Conservation (phyloP, 2,329 filamentous ascomycete species). For the Colletotrichum sp. region DNA sequence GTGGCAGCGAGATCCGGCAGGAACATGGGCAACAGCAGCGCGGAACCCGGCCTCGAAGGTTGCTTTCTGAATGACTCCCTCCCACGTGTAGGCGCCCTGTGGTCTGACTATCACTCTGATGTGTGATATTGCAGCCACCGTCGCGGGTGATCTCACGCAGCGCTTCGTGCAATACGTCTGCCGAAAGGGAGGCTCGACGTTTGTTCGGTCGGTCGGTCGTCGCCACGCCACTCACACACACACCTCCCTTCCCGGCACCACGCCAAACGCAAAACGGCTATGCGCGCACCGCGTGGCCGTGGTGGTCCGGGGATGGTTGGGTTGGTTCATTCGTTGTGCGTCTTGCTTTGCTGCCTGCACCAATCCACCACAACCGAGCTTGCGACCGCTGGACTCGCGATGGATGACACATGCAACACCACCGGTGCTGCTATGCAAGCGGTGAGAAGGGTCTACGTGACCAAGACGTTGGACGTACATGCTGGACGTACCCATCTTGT, state of each 20-base stretch:
- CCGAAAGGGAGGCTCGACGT: not conserved
- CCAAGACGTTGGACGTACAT: not conserved
- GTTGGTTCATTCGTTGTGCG: not conserved
- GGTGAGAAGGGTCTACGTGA: not conserved
- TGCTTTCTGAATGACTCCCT: not conserved
- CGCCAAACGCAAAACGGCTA: slow-evolving; percentile 6
- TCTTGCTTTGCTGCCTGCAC: not conserved
- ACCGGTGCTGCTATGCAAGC: not conserved
- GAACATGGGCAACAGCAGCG: not conserved
- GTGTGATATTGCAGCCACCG: not conserved
- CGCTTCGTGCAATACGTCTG: not conserved
- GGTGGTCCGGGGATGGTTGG: not conserved
- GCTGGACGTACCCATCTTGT: not conserved
- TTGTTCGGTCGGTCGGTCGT: not conserved
- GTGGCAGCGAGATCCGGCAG: not conserved
- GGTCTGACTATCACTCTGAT: not conserved
- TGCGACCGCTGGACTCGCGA: not conserved
- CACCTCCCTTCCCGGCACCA: not conserved
- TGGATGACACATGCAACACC: not conserved
- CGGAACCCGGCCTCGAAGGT: not conserved
- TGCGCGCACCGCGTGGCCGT: not conserved
- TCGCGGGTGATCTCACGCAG: not conserved
- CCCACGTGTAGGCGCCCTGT: not conserved
- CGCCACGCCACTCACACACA: not conserved
- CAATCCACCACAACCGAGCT: not conserved